A percentile compares a stretch with the other conserved stretches of the same genome.
phyloP scores from a whole-genome alignment of 208 protist genomes.

The Wallacemonas rigidus region DNA sequence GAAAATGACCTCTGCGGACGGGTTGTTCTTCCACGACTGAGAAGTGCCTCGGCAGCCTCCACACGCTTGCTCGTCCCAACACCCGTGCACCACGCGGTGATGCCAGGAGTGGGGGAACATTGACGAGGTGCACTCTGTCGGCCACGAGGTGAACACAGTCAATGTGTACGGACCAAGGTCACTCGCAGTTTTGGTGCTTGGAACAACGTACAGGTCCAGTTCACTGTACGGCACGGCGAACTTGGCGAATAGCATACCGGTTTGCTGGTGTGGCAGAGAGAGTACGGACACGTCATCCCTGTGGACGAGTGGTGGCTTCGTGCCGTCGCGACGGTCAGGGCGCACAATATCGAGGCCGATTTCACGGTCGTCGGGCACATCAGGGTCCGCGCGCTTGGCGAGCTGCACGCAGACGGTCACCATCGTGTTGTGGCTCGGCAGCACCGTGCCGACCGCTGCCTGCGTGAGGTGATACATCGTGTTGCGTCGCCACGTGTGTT shows the following conservation, averaged over 20 bases:
- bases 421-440: constrained; percentile 32
- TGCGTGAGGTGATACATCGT: constrained; percentile 52
- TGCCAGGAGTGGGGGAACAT: constrained; percentile 76
- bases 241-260: constrained; percentile 39
- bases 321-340: constrained; percentile 30
- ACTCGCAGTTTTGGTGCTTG: constrained; percentile 48
- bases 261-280: constrained; percentile 35
- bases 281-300: constrained; percentile 42
- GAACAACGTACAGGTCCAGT: constrained; percentile 72
- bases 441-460: background rate
- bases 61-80: constrained; percentile 73
- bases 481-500: constrained; percentile 77
- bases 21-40: constrained; percentile 85
- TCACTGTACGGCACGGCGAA: constrained; percentile 37
- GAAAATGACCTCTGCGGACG: constrained; percentile 42
- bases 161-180: constrained; percentile 67
- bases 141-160: constrained; percentile 63
- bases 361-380: constrained; percentile 64
- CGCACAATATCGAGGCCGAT: constrained; percentile 78
- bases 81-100: constrained; percentile 51
- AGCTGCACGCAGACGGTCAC: constrained; percentile 61
- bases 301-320: constrained; percentile 47
- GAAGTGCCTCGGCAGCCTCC: constrained; percentile 66
- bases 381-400: constrained; percentile 61
- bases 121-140: constrained; percentile 40